Conservation (phyloP, 805 yeast genomes). For the Hanseniaspora vineae region DNA sequence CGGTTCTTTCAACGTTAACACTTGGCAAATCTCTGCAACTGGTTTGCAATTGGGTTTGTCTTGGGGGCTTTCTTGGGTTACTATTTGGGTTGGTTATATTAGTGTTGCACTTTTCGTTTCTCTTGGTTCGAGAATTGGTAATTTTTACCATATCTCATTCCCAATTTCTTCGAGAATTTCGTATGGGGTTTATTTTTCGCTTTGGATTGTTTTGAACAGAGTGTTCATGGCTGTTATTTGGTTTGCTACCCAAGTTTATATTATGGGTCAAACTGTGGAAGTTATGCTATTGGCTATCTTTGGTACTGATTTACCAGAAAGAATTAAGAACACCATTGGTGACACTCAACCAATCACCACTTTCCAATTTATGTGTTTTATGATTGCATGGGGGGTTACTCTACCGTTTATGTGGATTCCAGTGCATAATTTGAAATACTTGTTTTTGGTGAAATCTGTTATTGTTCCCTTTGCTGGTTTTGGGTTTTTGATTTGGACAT, state of each 20-base stretch:
- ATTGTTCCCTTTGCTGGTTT: conserved; percentile 76
- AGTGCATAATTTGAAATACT: conserved; percentile 71
- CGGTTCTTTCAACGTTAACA: conserved; percentile 80
- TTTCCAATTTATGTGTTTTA: conserved; percentile 60
- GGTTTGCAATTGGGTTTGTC: conserved; percentile 67
- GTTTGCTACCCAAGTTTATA: conserved; percentile 78
- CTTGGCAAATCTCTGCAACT: conserved; percentile 88
- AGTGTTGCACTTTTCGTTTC: conserved; percentile 60
- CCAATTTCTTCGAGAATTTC: conserved; percentile 75
- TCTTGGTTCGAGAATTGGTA: conserved; percentile 64
- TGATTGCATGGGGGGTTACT: conserved; percentile 68
- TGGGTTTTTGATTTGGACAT: conserved; percentile 74
- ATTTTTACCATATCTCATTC: conserved; percentile 70
- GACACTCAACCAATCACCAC: conserved; percentile 46
- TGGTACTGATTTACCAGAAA: conserved; percentile 47
- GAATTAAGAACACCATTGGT: conserved; percentile 50
- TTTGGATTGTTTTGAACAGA: conserved; percentile 83
- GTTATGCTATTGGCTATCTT: conserved; percentile 69
- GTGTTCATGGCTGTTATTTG: conserved; percentile 82
- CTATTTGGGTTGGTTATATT: conserved; percentile 77
- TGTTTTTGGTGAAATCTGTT: conserved; percentile 72
- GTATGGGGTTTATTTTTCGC: conserved; percentile 77
- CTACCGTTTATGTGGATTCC: conserved; percentile 74
- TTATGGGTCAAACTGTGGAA: conserved; percentile 77
- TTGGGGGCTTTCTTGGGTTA: conserved; percentile 90